phyloP scores from a whole-genome alignment of 2,329 filamentous ascomycete species.

The Neofusicoccum sp. region DNA sequence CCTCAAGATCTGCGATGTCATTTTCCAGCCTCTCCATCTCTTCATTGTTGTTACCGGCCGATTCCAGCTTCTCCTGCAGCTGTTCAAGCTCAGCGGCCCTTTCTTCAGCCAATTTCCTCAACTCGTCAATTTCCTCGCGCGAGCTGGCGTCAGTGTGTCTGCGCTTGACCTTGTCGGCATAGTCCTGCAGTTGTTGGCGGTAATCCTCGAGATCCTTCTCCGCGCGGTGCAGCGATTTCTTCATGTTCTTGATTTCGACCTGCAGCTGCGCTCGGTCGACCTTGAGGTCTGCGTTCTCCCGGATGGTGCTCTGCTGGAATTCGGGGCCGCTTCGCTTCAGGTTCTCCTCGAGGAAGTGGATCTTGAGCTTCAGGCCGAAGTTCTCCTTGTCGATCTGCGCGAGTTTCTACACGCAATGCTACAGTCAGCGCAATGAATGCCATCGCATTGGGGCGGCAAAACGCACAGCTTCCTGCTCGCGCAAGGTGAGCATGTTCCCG shows the following conservation, averaged over 20 bases:
- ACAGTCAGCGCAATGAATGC: constrained; percentile 19
- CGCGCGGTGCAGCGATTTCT: constrained; percentile 78
- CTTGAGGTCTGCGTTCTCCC: constrained; percentile 95
- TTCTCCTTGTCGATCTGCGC: constrained; percentile 98
- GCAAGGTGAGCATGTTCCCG: constrained; percentile 86
- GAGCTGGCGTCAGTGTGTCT: constrained; percentile 73
- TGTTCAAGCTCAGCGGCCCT: constrained; percentile 40
- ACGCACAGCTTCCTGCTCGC: constrained; percentile 87
- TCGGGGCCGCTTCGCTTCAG: constrained; percentile 84
- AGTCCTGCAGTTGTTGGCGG: constrained; percentile 76
- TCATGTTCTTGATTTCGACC: constrained; percentile 81
- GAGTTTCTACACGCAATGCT: constrained; percentile 59
- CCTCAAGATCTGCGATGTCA: constrained; percentile 38
- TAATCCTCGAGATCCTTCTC: constrained; percentile 87
- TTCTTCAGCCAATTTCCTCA: constrained; percentile 49
- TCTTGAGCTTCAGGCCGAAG: constrained; percentile 94
- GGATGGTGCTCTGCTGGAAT: constrained; percentile 84
- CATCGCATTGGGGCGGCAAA: neutral
- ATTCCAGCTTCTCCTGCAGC: constrained; percentile 38
- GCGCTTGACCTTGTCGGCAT: constrained; percentile 79
- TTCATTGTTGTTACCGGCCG: constrained; percentile 33
- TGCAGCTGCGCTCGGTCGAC: constrained; percentile 90
- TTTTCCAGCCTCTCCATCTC: constrained; percentile 39
- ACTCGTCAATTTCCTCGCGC: constrained; percentile 60
- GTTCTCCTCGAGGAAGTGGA: constrained; percentile 93